These are phyloP conservation scores for Sanguinoderma infundibulare DNA, from an alignment of 1,284 basidiomycete genomes.

Conservation along the genomic window DNA sequence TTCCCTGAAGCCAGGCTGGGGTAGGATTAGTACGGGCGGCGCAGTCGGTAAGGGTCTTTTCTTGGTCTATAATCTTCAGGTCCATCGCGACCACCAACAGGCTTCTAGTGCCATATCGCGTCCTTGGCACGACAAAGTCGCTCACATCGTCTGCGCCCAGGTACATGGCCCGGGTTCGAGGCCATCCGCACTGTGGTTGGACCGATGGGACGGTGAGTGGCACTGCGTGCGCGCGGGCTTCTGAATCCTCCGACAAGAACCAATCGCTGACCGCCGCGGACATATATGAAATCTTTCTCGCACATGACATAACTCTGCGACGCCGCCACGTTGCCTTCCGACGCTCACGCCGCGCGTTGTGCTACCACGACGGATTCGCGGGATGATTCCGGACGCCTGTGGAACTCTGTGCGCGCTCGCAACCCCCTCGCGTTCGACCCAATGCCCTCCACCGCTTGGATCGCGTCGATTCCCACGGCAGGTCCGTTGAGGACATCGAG, in stretches of 20 bases:
- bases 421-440: not conserved
- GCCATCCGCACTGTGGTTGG: conserved; percentile 65
- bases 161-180: conserved; percentile 66
- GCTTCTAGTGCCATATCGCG: not conserved
- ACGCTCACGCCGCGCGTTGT: not conserved
- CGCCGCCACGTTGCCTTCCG: not conserved
- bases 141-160: conserved; percentile 35
- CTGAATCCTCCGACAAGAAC: not conserved
- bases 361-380: not conserved
- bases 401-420: too few relatives aligned
- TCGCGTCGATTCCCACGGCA: conserved; percentile 26
- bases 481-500: conserved; percentile 71
- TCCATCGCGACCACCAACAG: not conserved
- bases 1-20: conserved; percentile 73
- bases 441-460: not conserved
- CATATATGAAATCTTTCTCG: not conserved
- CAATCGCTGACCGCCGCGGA: conserved; percentile 9
- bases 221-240: not conserved
- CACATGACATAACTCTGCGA: not conserved
- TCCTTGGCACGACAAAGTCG: not conserved
- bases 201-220: conserved; percentile 71
- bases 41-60: conserved; percentile 44
- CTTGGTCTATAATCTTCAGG: not conserved
- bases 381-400: not conserved
- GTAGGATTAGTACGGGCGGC: conserved; percentile 56